Percentiles rank a stretch among this genome's conserved stretches.
phyloP scores from a whole-genome alignment of 1,139 yeast genomes.

The Candida pseudoviswanathii region DNA sequence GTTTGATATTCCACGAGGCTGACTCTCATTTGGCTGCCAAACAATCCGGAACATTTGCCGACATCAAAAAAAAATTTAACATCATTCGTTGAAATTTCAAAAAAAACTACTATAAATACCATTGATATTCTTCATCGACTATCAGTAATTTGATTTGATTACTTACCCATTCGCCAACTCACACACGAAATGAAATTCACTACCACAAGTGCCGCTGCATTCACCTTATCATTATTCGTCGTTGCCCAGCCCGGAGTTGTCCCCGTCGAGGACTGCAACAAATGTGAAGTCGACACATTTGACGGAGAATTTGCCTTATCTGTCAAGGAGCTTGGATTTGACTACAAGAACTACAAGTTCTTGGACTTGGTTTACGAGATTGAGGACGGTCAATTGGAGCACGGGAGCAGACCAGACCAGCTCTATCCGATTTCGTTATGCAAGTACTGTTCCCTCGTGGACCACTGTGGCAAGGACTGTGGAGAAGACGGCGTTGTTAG shows the following conservation, averaged over 20 bases:
- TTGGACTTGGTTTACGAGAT: constrained; percentile 9
- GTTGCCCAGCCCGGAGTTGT: neutral
- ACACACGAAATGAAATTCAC: neutral
- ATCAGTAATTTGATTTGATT: neutral
- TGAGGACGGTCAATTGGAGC: constrained; percentile 8
- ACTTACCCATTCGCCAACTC: too few species aligned
- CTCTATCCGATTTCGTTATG: constrained; percentile 8
- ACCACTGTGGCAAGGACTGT: constrained; percentile 3
- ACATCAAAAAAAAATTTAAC: neutral
- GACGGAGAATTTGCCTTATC: constrained; percentile 5
- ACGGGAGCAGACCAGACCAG: constrained; percentile 5
- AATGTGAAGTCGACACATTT: neutral
- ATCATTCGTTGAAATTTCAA: neutral
- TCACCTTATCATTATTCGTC: neutral
- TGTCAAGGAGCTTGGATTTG: neutral
- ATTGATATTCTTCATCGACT: neutral
- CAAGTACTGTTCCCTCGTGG: constrained; percentile 1
- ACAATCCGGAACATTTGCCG: neutral
- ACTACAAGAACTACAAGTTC: neutral
- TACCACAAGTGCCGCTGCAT: neutral
- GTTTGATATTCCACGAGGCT: neutral
- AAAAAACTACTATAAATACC: neutral
- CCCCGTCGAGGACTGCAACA: neutral
- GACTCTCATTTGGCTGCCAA: neutral
- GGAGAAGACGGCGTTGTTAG: constrained; percentile 1